These are phyloP conservation scores for Blastobotrys muscicola DNA, from an alignment of 805 yeast species.

Conservation along the genomic window DNA sequence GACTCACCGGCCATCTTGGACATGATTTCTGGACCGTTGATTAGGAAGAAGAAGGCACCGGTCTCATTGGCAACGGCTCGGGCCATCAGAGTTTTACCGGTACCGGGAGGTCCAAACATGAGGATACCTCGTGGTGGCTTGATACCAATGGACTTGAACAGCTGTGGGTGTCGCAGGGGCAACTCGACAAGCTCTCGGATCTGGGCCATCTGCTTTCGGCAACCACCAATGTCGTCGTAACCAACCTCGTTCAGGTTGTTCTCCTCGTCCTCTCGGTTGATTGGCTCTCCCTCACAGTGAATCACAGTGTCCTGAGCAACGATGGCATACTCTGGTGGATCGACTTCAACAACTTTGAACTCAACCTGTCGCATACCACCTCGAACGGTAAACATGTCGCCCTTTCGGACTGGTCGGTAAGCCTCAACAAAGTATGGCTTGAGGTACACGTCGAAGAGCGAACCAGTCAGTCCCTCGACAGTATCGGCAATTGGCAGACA, in stretches of 20 bases:
- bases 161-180: constrained; percentile 96
- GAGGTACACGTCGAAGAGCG: constrained; percentile 87
- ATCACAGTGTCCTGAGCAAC: constrained; percentile 98
- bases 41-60: constrained; percentile 96
- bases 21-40: constrained; percentile 99
- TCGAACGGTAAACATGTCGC: constrained; percentile 90
- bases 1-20: constrained; percentile 99
- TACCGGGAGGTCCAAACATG: constrained; percentile 96
- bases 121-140: constrained; percentile 98
- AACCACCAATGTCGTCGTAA: constrained; percentile 98
- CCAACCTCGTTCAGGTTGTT: constrained; percentile 95
- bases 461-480: constrained; percentile 95
- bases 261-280: constrained; percentile 96
- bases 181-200: constrained; percentile 97
- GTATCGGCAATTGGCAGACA: constrained; percentile 97
- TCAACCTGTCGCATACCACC: constrained; percentile 99
- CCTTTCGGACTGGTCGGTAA: constrained; percentile 96
- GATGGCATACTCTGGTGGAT: constrained; percentile 93
- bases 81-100: constrained; percentile 98
- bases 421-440: constrained; percentile 99
- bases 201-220: constrained; percentile 99
- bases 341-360: constrained; percentile 96
- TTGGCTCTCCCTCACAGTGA: constrained; percentile 98
- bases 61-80: constrained; percentile 99
- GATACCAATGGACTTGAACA: constrained; percentile 95